These are phyloP conservation scores for Panus rudis DNA, from an alignment of 768 basidiomycete species.

Conservation along the genomic window DNA sequence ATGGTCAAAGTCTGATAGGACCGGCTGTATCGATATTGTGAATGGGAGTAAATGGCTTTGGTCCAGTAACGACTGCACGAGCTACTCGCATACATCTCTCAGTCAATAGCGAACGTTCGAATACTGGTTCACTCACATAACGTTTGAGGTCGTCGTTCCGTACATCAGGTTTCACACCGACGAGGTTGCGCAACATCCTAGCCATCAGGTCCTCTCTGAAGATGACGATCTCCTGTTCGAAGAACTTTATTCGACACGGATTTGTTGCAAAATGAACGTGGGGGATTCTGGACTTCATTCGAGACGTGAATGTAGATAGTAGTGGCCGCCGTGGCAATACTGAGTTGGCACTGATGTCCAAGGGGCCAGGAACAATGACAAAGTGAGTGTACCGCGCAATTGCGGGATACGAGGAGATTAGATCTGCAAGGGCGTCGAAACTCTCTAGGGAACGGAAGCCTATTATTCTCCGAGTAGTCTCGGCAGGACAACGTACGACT, in stretches of 20 bases:
- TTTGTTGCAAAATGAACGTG: slow-evolving; percentile 81
- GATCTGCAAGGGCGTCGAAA: slow-evolving; percentile 80
- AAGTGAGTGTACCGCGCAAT: slow-evolving; percentile 81
- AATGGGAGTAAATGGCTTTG: slow-evolving; percentile 92
- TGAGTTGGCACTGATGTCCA: slow-evolving; percentile 78
- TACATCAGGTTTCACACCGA: slow-evolving; percentile 79
- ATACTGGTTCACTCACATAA: slow-evolving; percentile 53
- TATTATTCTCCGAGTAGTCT: neutral
- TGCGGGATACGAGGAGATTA: slow-evolving; percentile 74
- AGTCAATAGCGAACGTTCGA: neutral
- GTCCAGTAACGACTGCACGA: slow-evolving; percentile 94
- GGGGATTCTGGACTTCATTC: slow-evolving; percentile 66
- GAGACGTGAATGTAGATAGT: slow-evolving; percentile 64
- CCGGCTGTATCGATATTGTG: slow-evolving; percentile 78
- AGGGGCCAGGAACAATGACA: slow-evolving; percentile 89
- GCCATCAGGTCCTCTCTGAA: slow-evolving; percentile 93
- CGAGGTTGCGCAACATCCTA: slow-evolving; percentile 85
- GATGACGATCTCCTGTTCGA: slow-evolving; percentile 91
- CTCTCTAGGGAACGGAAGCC: slow-evolving; percentile 47
- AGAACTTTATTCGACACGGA: slow-evolving; percentile 92
- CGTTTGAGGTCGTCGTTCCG: slow-evolving; percentile 77
- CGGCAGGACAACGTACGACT: neutral
- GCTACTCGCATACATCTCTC: slow-evolving; percentile 35
- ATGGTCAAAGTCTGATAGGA: slow-evolving; percentile 87
- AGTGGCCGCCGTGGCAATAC: slow-evolving; percentile 78